Percentiles rank a stretch among this genome's conserved stretches.
Evolutionary conservation across 495 filamentous ascomycete genomes (phyloP).

Genomic region (Aspergillus homomorphus): DNA sequence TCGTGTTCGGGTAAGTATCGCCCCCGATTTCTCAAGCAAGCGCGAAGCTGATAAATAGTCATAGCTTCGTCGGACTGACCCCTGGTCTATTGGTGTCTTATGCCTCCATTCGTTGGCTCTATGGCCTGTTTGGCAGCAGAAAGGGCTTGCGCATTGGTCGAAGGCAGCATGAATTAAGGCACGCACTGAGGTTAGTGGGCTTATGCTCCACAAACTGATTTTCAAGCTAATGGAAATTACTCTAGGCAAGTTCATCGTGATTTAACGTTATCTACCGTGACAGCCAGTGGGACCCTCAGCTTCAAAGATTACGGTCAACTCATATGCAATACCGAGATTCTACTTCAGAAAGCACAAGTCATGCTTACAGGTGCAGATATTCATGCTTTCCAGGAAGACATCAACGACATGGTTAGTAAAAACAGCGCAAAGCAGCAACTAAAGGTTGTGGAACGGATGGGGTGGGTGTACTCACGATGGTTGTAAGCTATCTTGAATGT

Average conservation of each 20-base stretch:
- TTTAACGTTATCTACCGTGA: constrained; percentile 60
- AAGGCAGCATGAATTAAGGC: constrained; percentile 61
- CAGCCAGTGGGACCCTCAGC: constrained; percentile 62
- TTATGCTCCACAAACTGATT: neutral
- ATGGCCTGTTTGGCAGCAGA: constrained; percentile 61
- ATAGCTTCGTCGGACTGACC: constrained; percentile 81
- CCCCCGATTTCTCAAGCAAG: neutral
- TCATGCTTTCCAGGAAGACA: constrained; percentile 80
- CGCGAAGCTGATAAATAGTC: constrained; percentile 24
- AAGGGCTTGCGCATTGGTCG: constrained; percentile 59
- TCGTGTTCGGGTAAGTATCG: constrained; percentile 73
- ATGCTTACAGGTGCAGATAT: constrained; percentile 67
- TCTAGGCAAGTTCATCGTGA: constrained; percentile 77
- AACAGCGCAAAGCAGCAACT: constrained; percentile 68
- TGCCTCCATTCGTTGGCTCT: constrained; percentile 68
- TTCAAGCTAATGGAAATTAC: constrained; percentile 9
- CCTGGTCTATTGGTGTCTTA: constrained; percentile 84
- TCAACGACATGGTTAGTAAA: constrained; percentile 76
- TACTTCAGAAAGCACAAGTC: constrained; percentile 61
- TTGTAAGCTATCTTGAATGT: constrained; percentile 27
- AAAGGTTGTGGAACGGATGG: constrained; percentile 73
- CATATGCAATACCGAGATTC: constrained; percentile 78
- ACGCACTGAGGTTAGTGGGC: constrained; percentile 63
- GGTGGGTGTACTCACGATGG: constrained; percentile 86
- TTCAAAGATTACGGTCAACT: constrained; percentile 91